Evolutionary conservation across 441 rosid genomes (phyloP).

Genomic region (Corymbia citriodora): DNA sequence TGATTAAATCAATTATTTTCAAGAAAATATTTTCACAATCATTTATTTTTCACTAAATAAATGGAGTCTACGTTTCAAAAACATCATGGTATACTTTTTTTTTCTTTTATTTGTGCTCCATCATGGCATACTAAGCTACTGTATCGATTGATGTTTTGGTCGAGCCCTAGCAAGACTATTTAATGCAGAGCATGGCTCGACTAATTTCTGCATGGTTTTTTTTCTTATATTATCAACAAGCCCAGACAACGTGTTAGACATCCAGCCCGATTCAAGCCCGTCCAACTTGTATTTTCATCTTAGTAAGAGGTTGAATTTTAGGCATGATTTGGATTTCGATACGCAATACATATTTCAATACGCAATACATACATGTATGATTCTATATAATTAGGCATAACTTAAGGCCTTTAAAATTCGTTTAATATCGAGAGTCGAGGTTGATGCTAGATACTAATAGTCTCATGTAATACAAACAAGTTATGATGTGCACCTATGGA

Average conservation of each 20-base stretch:
- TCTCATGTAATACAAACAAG: neutral
- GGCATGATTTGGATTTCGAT: neutral
- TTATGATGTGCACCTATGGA: neutral
- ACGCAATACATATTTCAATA: no score
- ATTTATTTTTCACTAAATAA: no score
- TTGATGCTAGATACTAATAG: neutral
- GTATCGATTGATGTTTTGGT: no score
- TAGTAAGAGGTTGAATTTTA: neutral
- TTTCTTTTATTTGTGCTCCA: no score
- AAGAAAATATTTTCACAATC: no score
- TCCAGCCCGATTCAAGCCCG: neutral
- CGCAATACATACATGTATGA: accelerated
- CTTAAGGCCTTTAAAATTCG: neutral
- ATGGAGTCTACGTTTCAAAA: no score
- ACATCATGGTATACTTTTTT: no score
- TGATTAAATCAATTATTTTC: no score
- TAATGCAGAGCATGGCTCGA: neutral
- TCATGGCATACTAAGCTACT: no score
- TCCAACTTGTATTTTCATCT: neutral
- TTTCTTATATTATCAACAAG: neutral
- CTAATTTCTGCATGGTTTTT: neutral
- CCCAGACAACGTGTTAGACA: neutral
- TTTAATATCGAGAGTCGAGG: neutral
- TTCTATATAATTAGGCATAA: no score
- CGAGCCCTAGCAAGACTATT: neutral